Evolutionary conservation across 1,284 basidiomycete genomes (phyloP), one percentile per base, ranked within the genome.

Genomic region (Erythrobasidium hasegawianum): DNA sequence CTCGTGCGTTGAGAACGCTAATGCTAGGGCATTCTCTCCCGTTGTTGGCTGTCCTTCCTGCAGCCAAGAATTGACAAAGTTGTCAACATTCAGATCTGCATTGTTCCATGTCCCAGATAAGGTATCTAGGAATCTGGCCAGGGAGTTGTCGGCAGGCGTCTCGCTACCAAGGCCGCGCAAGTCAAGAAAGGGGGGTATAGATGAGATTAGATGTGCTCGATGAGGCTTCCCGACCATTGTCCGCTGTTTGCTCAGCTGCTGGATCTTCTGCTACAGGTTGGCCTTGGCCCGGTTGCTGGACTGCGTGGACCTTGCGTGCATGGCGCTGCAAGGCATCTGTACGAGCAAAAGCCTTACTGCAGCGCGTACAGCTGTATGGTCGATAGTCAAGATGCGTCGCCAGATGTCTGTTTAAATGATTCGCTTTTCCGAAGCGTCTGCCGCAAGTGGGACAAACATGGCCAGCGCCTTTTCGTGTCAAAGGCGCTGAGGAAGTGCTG

Each of bases 291-390:
- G 52, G 52, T n/a, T n/a, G 5, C 20, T 24, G 20, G n/a, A 18
- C 27, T 54, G 22, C 52, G 22, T 61, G 59, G 5, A 61, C 59
- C 16, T 49, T 38, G 26, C 59, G 49, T 11, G 24, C 59, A 55
- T 61, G 59, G 24, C 59, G 29, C 38, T 61, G 59, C 2, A 61
- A 38, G 10, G 59, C 59, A 43, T 61, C 59, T 2, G 59, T 55
- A 1, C 59, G 49, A 24, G 59, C 59, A 26, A 61, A 61, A 20
- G 49, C 50, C 13, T 61, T 61, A 3, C 54, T 49, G 33, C 59
- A 61, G 1, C 41, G 40, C 13, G 26, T 33, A 29, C 59, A 61
- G 22, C 38, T 39, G 40, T 52, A 54, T 13, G 59, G 59, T 22
- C 50, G 26, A 24, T 61, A 49, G 39, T 61, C 39, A 24, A 47